Base-by-base conservation (phyloP, 208 protist genomes). In the Leishmania guyanensis region DNA sequence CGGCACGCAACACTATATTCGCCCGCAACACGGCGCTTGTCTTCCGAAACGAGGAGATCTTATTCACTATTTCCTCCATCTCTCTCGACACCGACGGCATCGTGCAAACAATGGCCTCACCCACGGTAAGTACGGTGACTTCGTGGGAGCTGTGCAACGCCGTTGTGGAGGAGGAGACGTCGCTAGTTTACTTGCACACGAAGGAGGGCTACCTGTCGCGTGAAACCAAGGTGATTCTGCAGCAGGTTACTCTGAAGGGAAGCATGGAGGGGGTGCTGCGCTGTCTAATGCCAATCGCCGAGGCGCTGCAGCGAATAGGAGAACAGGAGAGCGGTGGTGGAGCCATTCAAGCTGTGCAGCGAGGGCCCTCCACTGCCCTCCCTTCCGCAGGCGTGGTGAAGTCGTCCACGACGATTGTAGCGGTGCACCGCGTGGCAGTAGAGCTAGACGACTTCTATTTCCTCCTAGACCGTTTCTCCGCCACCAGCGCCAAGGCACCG, bases 41-140 rank as follows among this genome's bases (percentile, higher is more conserved):
- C n/a, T 43, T 80, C 50, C 88, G 88, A 74, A 77, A 86, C 62
- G 74, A 79, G 58, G 88, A 92, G 71, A 80, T 80, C 3, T 26
- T 82, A 10, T 77, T 84, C 60, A 83, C 79, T 5, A 72, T 92
- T 22, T 79, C 73, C 12, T 75, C 84, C 78, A 77, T 90, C 78
- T 81, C 72, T 53, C 79, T 89, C 53, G 71, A 82, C 60, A 70
- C 64, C 54, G 80, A 87, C 29, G 82, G 82, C 22, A 68, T 46
- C 3, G 65, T 84, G 56, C 83, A 88, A 77, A 64, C 68, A 50
- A 79, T 84, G 64, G 33, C 77, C 9, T 26, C 75, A 1, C 60
- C 85, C 36, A 62, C 64, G 1, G 29, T 80, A 17, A 69, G 60
- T 14, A 64, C 83, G 46, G 80, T 75, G 17, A 73, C 72, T n/a